These are phyloP conservation scores for Kazachstania sp. DNA, from an alignment of 1,139 yeast species.

Conservation along the genomic window DNA sequence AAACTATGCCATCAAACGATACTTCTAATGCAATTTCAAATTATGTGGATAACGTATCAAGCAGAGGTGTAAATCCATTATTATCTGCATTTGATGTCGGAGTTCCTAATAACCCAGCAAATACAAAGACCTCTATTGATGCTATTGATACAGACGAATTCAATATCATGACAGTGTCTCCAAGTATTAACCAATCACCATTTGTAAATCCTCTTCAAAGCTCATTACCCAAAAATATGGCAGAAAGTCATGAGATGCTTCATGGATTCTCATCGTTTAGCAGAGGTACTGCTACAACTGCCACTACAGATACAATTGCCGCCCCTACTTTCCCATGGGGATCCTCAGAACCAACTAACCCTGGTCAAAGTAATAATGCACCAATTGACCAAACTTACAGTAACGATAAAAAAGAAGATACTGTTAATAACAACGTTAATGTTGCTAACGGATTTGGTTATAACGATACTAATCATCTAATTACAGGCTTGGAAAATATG, in stretches of 20 bases:
- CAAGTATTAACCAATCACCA: conserved; percentile 1
- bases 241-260: not conserved
- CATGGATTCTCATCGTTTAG: conserved; percentile 4
- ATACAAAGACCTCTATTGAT: not conserved
- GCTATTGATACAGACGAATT: not conserved
- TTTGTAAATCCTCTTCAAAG: not conserved
- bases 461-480: conserved; percentile 23
- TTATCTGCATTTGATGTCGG: conserved; percentile 4
- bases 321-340: conserved; percentile 5
- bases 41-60: not conserved
- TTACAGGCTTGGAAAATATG: conserved; percentile 29
- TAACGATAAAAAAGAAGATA: not conserved
- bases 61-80: not conserved
- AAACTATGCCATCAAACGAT: conserved; percentile 1
- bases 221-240: not conserved
- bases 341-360: not conserved
- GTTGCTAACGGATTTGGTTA: conserved; percentile 19
- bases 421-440: conserved; percentile 2
- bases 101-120: not conserved
- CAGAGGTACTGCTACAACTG: conserved; percentile 7
- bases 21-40: not conserved
- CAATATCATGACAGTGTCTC: not conserved
- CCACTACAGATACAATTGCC: conserved; percentile 8
- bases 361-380: not conserved
- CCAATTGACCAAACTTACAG: not conserved